A percentile compares a stretch with the other conserved stretches of the same genome.
These are phyloP conservation scores for Sphagnum fallax DNA, from an alignment of 228 moss, liverwort and hornwort genomes.

Conservation along the genomic window DNA sequence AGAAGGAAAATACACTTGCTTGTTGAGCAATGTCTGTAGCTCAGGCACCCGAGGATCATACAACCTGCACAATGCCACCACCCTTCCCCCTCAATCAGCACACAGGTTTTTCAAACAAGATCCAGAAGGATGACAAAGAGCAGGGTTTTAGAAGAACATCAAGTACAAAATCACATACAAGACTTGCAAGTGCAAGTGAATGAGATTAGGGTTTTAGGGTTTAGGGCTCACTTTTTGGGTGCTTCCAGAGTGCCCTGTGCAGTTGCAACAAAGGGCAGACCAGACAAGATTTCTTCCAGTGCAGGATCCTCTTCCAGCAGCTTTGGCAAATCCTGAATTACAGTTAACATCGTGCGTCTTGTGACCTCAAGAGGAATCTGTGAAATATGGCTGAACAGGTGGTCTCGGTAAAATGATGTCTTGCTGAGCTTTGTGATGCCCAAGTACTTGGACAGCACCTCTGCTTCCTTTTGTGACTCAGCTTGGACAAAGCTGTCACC, in stretches of 20 bases:
- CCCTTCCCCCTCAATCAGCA: no score
- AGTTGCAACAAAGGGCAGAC: constrained; percentile 66
- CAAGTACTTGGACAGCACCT: constrained; percentile 62
- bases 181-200: no score
- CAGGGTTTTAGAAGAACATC: no score
- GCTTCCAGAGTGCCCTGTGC: constrained; percentile 62
- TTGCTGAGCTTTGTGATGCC: constrained; percentile 57
- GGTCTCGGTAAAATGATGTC: constrained; percentile 56
- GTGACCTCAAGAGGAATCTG: constrained; percentile 47
- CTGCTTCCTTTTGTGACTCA: constrained; percentile 79
- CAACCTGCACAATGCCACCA: constrained; percentile 36
- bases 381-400: constrained; percentile 61
- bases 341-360: constrained; percentile 62
- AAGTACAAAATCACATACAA: no score
- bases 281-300: constrained; percentile 31
- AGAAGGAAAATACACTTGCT: constrained; percentile 69
- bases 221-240: constrained; percentile 48
- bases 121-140: no score
- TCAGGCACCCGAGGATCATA: constrained; percentile 80
- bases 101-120: no score
- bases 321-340: constrained; percentile 49
- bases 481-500: constrained; percentile 62
- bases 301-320: constrained; percentile 55
- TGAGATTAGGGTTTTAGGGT: neutral
- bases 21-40: constrained; percentile 72